Evolutionary conservation across 2,329 filamentous ascomycete species (phyloP).

Genomic region (Scytalidium sp.): DNA sequence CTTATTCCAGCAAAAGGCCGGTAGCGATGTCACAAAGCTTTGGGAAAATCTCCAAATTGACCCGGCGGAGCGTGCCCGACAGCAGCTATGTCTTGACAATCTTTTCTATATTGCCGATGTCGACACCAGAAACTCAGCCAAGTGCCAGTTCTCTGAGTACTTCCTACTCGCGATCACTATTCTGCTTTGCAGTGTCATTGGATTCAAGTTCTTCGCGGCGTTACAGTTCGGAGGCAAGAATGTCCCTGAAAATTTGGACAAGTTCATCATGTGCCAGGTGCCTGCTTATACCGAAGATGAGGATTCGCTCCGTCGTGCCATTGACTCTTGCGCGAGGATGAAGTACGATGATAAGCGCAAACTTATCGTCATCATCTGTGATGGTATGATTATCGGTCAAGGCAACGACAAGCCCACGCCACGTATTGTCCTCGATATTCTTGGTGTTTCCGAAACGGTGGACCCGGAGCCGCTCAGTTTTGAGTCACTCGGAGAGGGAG

Average conservation of each 20-base stretch:
- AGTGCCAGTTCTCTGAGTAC: slow-evolving; percentile 86
- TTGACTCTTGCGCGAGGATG: slow-evolving; percentile 94
- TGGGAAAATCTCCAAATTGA: slow-evolving; percentile 71
- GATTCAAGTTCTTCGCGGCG: slow-evolving; percentile 95
- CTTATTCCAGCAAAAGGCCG: slow-evolving; percentile 74
- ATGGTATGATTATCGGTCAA: slow-evolving; percentile 99
- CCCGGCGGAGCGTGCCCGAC: slow-evolving; percentile 54
- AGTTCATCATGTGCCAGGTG: slow-evolving; percentile 97
- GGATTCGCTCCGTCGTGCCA: slow-evolving; percentile 92
- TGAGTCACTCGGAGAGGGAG: slow-evolving; percentile 90
- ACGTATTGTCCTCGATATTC: slow-evolving; percentile 92
- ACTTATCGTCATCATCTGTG: slow-evolving; percentile 85
- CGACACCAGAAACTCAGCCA: slow-evolving; percentile 83
- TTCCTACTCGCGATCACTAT: slow-evolving; percentile 83
- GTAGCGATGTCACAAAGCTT: slow-evolving; percentile 77
- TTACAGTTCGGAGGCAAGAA: slow-evolving; percentile 92
- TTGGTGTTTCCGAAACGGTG: slow-evolving; percentile 89
- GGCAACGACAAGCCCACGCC: slow-evolving; percentile 96
- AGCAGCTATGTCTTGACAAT: slow-evolving; percentile 85
- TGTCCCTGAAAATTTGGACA: slow-evolving; percentile 92
- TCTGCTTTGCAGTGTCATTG: slow-evolving; percentile 76
- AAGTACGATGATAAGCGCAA: slow-evolving; percentile 98
- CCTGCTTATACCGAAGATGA: slow-evolving; percentile 98
- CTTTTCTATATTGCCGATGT: slow-evolving; percentile 91
- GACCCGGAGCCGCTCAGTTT: slow-evolving; percentile 97